These are phyloP conservation scores for Leishmania arabica DNA, from an alignment of 208 protist genomes.

Conservation along the genomic window DNA sequence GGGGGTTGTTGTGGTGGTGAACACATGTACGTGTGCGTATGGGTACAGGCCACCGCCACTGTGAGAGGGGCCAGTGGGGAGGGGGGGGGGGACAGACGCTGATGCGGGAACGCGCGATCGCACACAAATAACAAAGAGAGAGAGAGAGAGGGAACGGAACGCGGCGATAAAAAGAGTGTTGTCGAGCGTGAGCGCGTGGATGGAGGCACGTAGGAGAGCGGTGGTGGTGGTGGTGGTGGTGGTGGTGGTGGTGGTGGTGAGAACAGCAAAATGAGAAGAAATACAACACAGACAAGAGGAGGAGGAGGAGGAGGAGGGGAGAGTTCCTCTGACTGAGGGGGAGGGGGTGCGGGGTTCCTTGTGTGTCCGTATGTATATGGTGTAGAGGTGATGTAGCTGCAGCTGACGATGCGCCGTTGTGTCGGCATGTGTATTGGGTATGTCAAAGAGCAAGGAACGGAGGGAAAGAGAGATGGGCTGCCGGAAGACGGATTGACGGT, in stretches of 20 bases:
- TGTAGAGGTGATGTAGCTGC: background rate
- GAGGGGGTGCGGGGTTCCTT: background rate
- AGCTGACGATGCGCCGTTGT: background rate
- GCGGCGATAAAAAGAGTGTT: background rate
- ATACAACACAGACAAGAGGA: background rate
- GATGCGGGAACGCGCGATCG: background rate
- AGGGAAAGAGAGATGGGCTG: background rate
- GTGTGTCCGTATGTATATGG: constrained; percentile 1
- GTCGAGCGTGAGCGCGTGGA: background rate
- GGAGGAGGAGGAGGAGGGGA: background rate
- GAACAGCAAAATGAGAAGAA: constrained; percentile 9
- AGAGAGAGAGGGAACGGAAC: too few species aligned
- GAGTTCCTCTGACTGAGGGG: background rate
- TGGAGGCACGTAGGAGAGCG: background rate
- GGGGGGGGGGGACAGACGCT: background rate
- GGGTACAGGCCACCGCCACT: background rate
- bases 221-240: background rate
- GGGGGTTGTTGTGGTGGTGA: background rate
- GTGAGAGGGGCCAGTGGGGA: background rate
- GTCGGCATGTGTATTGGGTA: background rate
- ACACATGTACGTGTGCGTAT: background rate
- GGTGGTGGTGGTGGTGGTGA: background rate
- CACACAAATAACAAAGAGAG: background rate
- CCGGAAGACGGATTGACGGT: background rate
- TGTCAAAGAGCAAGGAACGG: background rate